These are phyloP conservation scores for Aspergillus sp. DNA, from an alignment of 2,329 filamentous ascomycete species.

Conservation along the genomic window DNA sequence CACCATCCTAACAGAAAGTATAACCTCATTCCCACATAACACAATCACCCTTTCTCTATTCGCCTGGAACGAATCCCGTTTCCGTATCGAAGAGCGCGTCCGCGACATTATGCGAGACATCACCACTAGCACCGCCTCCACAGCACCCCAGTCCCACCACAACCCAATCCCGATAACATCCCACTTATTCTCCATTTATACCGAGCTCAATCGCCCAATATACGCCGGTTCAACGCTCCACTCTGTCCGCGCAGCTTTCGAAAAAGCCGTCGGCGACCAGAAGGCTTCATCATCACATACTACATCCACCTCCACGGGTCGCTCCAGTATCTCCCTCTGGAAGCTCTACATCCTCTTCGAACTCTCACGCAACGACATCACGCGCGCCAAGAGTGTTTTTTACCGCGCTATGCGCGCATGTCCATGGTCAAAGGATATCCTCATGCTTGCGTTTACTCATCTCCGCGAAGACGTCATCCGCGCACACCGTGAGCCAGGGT, in stretches of 20 bases:
- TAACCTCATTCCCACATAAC: constrained; percentile 70
- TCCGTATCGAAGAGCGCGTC: constrained; percentile 74
- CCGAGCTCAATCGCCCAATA: constrained; percentile 50
- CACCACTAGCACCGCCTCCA: constrained; percentile 20
- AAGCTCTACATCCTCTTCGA: constrained; percentile 54
- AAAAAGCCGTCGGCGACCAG: constrained; percentile 48
- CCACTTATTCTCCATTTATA: constrained; percentile 56
- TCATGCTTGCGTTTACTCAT: constrained; percentile 57
- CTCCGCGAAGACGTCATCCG: constrained; percentile 27
- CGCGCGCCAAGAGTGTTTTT: constrained; percentile 52
- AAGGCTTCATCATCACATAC: neutral
- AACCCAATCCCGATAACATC: constrained; percentile 41
- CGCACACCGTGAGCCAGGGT: neutral
- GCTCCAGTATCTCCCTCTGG: constrained; percentile 50
- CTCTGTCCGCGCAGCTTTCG: constrained; percentile 56
- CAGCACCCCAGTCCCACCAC: constrained; percentile 34
- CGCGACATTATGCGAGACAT: constrained; percentile 59
- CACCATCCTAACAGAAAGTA: constrained; percentile 58
- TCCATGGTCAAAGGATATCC: constrained; percentile 64
- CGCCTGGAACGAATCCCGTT: constrained; percentile 70
- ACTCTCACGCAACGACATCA: constrained; percentile 37
- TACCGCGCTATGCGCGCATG: constrained; percentile 56
- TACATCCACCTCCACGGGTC: constrained; percentile 21
- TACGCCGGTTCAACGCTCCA: constrained; percentile 50
- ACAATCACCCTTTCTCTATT: constrained; percentile 72